Conservation (phyloP, 441 rosid genomes). For the Eugenia klotzschiana region DNA sequence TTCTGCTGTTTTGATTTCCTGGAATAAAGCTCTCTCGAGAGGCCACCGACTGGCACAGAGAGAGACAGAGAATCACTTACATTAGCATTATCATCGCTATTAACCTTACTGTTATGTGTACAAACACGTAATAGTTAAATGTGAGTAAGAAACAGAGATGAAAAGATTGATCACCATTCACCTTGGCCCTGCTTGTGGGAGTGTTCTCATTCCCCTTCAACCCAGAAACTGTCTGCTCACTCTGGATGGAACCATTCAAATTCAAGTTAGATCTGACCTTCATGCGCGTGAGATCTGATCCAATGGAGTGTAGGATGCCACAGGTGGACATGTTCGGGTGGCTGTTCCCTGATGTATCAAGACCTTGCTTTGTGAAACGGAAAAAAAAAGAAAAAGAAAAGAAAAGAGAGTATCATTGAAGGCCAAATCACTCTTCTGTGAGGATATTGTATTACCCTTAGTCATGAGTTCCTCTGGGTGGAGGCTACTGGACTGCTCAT, state of each 20-base stretch:
- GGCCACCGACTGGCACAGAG: conserved; percentile 46
- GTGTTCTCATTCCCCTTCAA: conserved; percentile 38
- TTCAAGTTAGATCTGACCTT: conserved; percentile 40
- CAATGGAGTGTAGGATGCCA: conserved; percentile 74
- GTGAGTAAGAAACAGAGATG: background rate
- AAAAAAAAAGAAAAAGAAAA: background rate
- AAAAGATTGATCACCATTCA: background rate
- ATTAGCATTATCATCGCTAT: background rate
- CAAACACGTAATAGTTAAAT: background rate
- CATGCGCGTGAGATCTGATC: conserved; percentile 86
- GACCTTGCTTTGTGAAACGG: background rate
- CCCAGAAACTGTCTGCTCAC: conserved; percentile 51
- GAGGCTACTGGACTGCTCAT: conserved; percentile 16
- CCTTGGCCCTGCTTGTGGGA: conserved; percentile 67
- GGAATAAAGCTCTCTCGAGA: conserved; percentile 67
- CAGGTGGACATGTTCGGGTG: conserved; percentile 56
- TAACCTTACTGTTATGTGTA: background rate
- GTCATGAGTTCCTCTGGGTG: conserved; percentile 8
- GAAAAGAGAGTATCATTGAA: background rate
- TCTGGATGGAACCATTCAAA: conserved; percentile 36
- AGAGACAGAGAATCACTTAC: background rate
- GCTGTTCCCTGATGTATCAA: conserved; percentile 19
- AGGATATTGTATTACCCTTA: conserved; percentile 12
- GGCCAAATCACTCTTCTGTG: background rate
- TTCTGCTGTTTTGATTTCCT: conserved; percentile 22